Evolutionary conservation across 2,329 filamentous ascomycete species (phyloP).

Genomic region (Rosellinia necatrix): DNA sequence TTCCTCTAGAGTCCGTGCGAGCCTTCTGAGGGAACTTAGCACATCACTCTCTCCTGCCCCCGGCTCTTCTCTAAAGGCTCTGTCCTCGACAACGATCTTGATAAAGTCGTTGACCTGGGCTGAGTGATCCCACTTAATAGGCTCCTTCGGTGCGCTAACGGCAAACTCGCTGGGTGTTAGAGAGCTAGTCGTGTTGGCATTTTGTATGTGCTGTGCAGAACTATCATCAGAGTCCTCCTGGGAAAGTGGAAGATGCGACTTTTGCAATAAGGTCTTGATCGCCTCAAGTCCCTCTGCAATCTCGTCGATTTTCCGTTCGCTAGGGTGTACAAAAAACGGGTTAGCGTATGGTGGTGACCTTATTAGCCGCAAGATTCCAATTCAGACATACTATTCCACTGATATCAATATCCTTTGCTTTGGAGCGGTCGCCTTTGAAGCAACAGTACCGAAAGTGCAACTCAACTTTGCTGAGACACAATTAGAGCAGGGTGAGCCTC

Average conservation of each 20-base stretch:
- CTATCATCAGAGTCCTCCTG: background rate
- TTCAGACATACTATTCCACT: conserved; percentile 43
- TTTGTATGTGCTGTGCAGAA: background rate
- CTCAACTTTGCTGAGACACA: conserved; percentile 40
- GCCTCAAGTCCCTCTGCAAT: conserved; percentile 32
- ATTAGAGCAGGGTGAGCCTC: conserved; percentile 42
- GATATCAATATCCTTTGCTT: conserved; percentile 45
- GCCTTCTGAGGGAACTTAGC: conserved; percentile 21
- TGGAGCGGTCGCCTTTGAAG: conserved; percentile 30
- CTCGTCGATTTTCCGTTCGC: conserved; percentile 45
- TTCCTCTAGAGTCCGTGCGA: conserved; percentile 20
- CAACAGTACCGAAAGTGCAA: conserved; percentile 41
- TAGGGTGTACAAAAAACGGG: conserved; percentile 15
- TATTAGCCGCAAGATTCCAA: background rate
- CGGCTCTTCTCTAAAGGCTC: conserved; percentile 15
- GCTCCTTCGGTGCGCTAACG: conserved; percentile 5
- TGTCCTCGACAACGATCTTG: conserved; percentile 31
- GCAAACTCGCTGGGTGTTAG: background rate
- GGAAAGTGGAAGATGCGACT: background rate
- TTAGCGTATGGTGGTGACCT: background rate
- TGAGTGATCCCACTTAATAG: conserved; percentile 42
- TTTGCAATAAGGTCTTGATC: conserved; percentile 34
- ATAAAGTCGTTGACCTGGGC: conserved; percentile 43
- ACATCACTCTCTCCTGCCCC: conserved; percentile 17
- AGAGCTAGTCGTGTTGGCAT: background rate